Base-by-base conservation (phyloP, 1,284 basidiomycete genomes). In the Cryptococcus sp. region DNA sequence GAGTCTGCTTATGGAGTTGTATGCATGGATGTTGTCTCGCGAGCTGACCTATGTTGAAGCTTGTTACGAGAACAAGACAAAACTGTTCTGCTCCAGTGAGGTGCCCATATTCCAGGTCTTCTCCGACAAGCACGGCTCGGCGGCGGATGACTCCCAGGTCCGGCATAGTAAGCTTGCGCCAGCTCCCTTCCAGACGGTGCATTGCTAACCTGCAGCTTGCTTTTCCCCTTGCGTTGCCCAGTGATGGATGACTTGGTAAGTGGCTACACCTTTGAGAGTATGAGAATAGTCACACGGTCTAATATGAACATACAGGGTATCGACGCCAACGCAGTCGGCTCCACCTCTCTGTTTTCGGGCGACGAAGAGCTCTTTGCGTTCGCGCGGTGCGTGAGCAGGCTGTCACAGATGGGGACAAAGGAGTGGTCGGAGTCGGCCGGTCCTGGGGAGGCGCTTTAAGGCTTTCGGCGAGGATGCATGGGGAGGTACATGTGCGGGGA, bases 281-380 rank as follows among this genome's bases (percentile, higher is more conserved):
- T n/a, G n/a, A n/a, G n/a, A n/a, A n/a, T n/a, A n/a, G n/a, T n/a
- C n/a, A n/a, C n/a, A n/a, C n/a, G 39, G 33, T 4, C 23, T 46
- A 20, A 28, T 11, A 43, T 36, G 47, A 13, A 24, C 2, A 8
- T 7, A 28, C 70, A 92, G 88, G 89, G 90, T n/a, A 78, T 94
- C 1, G 82, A 85, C 2, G 80, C 82, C 15, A 85, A 89, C 23
- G 79, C 83, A 23, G 85, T 93, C 16, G 89, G 91, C 24, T 80
- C 82, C 1, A 88, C 87, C 55, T 87, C 90, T 21, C 88, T 97
- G 77, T 97, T 96, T 73, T 87, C 86, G 0, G 91, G 91, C 4
- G 91, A 96, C 68, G 93, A 96, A 75, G 93, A 97, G 76, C 73
- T 95, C 7, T 96, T 97, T 73, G 93, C 93, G 0, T 97, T 95